phyloP scores from a whole-genome alignment of 176 grass and related monocot species.

The Pharus latifolius region DNA sequence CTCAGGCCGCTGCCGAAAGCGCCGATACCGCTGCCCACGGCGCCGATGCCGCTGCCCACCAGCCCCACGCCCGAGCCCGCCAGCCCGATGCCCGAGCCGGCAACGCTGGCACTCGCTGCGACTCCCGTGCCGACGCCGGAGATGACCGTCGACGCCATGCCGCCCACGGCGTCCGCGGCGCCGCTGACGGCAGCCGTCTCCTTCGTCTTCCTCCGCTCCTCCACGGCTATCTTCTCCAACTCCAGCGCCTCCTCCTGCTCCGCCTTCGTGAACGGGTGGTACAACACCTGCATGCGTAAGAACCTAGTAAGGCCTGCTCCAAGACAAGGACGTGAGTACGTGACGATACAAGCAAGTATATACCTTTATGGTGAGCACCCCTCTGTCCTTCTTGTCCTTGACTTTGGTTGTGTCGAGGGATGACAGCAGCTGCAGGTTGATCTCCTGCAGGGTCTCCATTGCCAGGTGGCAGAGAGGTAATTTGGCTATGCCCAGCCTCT shows the following conservation, averaged over 20 bases:
- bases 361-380: slow-evolving; percentile 72
- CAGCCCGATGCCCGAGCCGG: slow-evolving; percentile 16
- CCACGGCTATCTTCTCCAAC: slow-evolving; percentile 64
- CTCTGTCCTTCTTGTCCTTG: slow-evolving; percentile 96
- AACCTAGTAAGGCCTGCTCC: neutral
- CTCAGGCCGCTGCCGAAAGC: slow-evolving; percentile 56
- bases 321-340: neutral
- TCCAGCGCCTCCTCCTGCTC: slow-evolving; percentile 68
- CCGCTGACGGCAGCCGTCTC: slow-evolving; percentile 47
- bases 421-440: slow-evolving; percentile 72
- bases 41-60: slow-evolving; percentile 57
- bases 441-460: slow-evolving; percentile 43
- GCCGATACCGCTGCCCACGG: slow-evolving; percentile 48
- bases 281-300: slow-evolving; percentile 38
- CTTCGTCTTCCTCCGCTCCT: slow-evolving; percentile 68
- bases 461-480: slow-evolving; percentile 55
- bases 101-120: slow-evolving; percentile 27
- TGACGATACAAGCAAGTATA: neutral
- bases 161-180: slow-evolving; percentile 50
- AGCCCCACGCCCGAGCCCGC: slow-evolving; percentile 48
- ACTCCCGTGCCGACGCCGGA: slow-evolving; percentile 32
- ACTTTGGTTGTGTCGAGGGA: slow-evolving; percentile 94
- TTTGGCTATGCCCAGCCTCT: slow-evolving; percentile 80
- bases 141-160: slow-evolving; percentile 45
- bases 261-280: slow-evolving; percentile 65